Conservation (phyloP, 208 protist genomes). For the Acanthamoeba divionensis region DNA sequence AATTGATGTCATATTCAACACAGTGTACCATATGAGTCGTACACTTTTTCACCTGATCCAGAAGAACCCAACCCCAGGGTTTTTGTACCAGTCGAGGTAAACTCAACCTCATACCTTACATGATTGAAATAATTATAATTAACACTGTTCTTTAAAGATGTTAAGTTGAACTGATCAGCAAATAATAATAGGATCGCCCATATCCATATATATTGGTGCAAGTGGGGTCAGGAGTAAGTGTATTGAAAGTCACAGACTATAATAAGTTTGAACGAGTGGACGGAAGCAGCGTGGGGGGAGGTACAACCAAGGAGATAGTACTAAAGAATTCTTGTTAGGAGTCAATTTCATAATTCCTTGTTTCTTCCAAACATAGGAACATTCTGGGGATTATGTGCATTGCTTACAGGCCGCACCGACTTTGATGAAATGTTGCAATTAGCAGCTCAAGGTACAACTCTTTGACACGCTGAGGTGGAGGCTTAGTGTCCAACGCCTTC, state of each 20-base stretch:
- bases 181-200: conserved; percentile 37
- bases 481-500: not conserved
- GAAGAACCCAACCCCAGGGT: conserved; percentile 11
- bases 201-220: conserved; percentile 96
- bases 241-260: conserved; percentile 88
- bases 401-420: conserved; percentile 89
- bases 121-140: not conserved
- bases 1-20: not conserved
- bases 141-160: not conserved
- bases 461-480: not conserved
- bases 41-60: conserved; percentile 32
- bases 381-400: conserved; percentile 92
- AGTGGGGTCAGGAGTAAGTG: conserved; percentile 95
- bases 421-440: conserved; percentile 94
- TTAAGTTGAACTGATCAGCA: not conserved
- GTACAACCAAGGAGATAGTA: conserved; percentile 79
- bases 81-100: not conserved
- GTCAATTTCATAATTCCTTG: conserved; percentile 36
- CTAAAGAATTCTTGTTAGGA: not conserved
- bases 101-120: not conserved
- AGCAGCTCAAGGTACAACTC: conserved; percentile 69
- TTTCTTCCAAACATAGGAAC: conserved; percentile 73
- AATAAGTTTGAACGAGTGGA: conserved; percentile 89
- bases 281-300: conserved; percentile 92
- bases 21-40: not conserved